Evolutionary conservation across 306 rosid genomes (phyloP).

Genomic region (Cicer judaicum): DNA sequence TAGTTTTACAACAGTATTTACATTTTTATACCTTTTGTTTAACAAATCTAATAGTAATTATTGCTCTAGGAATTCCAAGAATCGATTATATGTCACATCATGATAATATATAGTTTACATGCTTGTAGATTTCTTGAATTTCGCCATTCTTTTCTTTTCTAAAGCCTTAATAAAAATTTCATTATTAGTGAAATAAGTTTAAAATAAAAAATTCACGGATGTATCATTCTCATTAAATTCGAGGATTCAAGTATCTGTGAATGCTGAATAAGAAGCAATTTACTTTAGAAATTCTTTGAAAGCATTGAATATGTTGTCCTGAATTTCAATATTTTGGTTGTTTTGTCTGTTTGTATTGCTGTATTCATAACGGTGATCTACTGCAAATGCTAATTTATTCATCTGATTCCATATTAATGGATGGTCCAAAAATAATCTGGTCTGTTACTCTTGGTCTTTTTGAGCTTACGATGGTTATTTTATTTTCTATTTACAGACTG

Average conservation of each 20-base stretch:
- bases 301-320: conserved; percentile 13
- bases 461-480: conserved; percentile 31
- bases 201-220: background rate
- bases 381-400: conserved; percentile 1
- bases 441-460: conserved; percentile 16
- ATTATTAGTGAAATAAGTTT: background rate
- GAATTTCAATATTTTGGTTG: conserved; percentile 18
- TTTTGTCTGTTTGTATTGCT: conserved; percentile 12
- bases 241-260: background rate
- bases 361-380: conserved; percentile 1
- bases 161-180: background rate
- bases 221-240: conserved; percentile 2
- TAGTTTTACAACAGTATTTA: background rate
- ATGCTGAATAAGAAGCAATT: background rate
- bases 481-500: conserved; percentile 53
- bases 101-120: background rate
- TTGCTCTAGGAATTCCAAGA: background rate
- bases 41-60: background rate
- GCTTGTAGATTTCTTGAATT: conserved; percentile 18
- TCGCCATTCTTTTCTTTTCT: background rate
- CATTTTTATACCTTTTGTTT: conserved; percentile 19
- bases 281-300: background rate
- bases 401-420: conserved; percentile 28
- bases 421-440: background rate
- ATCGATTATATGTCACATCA: background rate